Base-by-base conservation (phyloP, 495 filamentous ascomycete genomes). In the Trichoderma asperelloides region DNA sequence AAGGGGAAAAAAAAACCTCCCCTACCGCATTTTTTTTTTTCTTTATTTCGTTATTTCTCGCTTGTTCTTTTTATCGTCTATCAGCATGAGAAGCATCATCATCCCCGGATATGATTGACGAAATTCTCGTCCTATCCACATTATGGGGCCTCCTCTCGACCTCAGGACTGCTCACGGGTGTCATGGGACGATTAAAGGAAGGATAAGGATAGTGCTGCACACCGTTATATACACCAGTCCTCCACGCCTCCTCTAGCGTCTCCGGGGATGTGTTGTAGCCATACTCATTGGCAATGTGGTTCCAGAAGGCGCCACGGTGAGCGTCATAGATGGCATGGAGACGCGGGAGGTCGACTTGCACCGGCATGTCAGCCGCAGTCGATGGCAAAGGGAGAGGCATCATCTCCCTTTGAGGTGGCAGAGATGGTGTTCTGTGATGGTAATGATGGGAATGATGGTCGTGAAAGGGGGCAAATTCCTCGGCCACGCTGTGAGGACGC, bases 281-380 rank as follows among this genome's bases (percentile, higher is more conserved):
- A 68, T 93, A 93, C 64, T 89, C 87, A 41, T 82, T 76, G 25
- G 90, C 89, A 43, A 93, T 83, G 49, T 81, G 81, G 60, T 81
- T 81, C 90, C 90, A 93, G 75, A 93, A 93, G 15, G 84, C 84
- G 41, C 82, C 78, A 40, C 89, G 85, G 71, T 91, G 88, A 15
- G 83, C 79, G 65, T 87, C 84, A 74, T 93, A 91, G 63, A 92
- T 82, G 55, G 84, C 80, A 43, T 83, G 84, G 13, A 93, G 86
- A 63, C 88, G 86, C 67, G 83, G 79, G 68, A 86, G 85, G 75
- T 93, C 88, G 70, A 93, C 78, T 8, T 78, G 77, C 65, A 78
- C 72, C 68, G 71, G 71, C 65, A 65, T 67, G 66, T 71, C 71
- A 30, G 68, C 71, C 23, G 74, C 67, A 13, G 78, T 73, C 18